Evolutionary conservation across 2,329 filamentous ascomycete genomes (phyloP).

Genomic region (Pseudomassariella vexata): DNA sequence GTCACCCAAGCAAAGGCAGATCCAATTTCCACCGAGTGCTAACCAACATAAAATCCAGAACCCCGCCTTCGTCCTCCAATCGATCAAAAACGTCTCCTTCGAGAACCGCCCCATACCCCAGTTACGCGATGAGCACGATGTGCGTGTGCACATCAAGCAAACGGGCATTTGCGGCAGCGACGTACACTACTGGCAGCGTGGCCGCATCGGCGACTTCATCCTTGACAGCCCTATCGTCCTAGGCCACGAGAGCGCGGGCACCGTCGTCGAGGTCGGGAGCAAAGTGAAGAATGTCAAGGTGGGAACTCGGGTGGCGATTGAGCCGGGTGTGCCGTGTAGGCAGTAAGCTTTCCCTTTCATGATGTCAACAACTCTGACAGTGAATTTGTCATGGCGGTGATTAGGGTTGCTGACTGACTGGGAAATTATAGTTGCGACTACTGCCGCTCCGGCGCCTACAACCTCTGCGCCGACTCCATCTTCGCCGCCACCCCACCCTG

Average conservation of each 20-base stretch:
- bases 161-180: slow-evolving; percentile 43
- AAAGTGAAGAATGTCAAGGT: slow-evolving; percentile 34
- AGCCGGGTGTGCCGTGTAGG: slow-evolving; percentile 40
- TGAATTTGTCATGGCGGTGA: not conserved
- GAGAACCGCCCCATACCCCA: slow-evolving; percentile 35
- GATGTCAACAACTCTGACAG: not conserved
- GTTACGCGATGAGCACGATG: slow-evolving; percentile 33
- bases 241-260: slow-evolving; percentile 40
- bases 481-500: slow-evolving; percentile 46
- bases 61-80: slow-evolving; percentile 40
- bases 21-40: no score
- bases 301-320: slow-evolving; percentile 41
- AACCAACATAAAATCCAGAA: no score
- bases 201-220: slow-evolving; percentile 39
- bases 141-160: slow-evolving; percentile 37
- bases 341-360: slow-evolving; percentile 6
- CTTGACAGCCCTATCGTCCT: slow-evolving; percentile 37
- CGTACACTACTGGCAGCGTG: slow-evolving; percentile 40
- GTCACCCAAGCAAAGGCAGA: no score
- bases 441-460: slow-evolving; percentile 34
- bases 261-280: slow-evolving; percentile 31
- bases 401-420: not conserved
- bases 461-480: slow-evolving; percentile 34
- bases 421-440: slow-evolving; percentile 31
- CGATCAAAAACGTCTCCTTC: slow-evolving; percentile 36